phyloP scores from a whole-genome alignment of 2,329 filamentous ascomycete genomes.

The Penicillium sp. region DNA sequence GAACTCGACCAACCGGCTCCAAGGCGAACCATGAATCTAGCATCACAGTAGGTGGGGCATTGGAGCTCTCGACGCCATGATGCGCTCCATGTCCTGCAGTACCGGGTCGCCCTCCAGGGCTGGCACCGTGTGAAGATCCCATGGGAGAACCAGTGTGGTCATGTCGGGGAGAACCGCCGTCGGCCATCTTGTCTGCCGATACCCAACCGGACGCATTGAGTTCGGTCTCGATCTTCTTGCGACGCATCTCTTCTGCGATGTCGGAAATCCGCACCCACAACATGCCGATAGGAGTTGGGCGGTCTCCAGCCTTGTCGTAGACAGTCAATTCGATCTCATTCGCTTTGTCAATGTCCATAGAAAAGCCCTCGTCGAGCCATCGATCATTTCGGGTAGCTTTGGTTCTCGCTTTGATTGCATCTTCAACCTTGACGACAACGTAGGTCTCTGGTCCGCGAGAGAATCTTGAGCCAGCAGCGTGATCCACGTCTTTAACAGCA shows the following conservation, averaged over 20 bases:
- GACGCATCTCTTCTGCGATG: conserved; percentile 94
- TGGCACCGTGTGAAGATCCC: conserved; percentile 31
- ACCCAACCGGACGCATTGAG: conserved; percentile 96
- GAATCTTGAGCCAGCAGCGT: conserved; percentile 80
- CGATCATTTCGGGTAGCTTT: conserved; percentile 81
- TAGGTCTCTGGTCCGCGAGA: conserved; percentile 91
- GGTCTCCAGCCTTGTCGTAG: conserved; percentile 91
- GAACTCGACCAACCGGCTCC: conserved; percentile 89
- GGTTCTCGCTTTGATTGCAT: conserved; percentile 85
- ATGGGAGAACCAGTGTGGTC: conserved; percentile 58
- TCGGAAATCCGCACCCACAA: conserved; percentile 97
- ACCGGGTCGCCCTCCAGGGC: conserved; percentile 26
- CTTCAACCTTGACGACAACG: conserved; percentile 94
- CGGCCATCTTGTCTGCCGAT: conserved; percentile 91
- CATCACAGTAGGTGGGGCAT: conserved; percentile 39
- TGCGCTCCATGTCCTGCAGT: conserved; percentile 25
- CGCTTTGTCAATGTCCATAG: conserved; percentile 93
- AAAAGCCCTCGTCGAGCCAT: conserved; percentile 90
- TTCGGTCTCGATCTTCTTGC: conserved; percentile 95
- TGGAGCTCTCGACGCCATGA: conserved; percentile 33
- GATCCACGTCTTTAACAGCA: conserved; percentile 91
- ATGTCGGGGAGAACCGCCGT: conserved; percentile 51
- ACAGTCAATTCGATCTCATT: conserved; percentile 98
- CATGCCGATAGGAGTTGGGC: conserved; percentile 89
- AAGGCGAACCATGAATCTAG: conserved; percentile 97